These are phyloP conservation scores for Colletotrichum cereale DNA, from an alignment of 2,329 filamentous ascomycete genomes.

Conservation along the genomic window DNA sequence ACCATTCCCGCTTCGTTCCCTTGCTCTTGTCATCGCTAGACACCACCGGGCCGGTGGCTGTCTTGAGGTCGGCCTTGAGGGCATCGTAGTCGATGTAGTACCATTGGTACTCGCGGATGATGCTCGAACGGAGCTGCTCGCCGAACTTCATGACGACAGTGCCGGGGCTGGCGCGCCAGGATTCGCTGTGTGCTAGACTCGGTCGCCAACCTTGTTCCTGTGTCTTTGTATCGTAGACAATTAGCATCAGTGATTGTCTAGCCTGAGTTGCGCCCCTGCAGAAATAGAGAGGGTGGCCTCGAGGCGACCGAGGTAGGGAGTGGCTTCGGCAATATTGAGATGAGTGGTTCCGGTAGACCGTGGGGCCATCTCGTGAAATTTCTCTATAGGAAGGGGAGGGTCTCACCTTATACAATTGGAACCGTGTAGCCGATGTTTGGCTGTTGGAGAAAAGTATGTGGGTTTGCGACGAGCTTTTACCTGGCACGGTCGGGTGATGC, in stretches of 20 bases:
- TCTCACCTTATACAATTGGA: constrained; percentile 31
- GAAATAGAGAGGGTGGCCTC: constrained; percentile 35
- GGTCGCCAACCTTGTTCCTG: constrained; percentile 57
- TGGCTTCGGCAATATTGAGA: background rate
- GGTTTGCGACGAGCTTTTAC: constrained; percentile 21
- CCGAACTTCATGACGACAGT: constrained; percentile 85
- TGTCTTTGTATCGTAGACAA: constrained; percentile 63
- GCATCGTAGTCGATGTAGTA: constrained; percentile 99
- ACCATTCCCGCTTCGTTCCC: constrained; percentile 73
- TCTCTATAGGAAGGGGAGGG: background rate
- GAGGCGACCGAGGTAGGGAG: background rate
- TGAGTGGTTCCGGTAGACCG: background rate
- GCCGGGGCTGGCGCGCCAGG: constrained; percentile 59
- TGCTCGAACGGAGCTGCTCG: constrained; percentile 93
- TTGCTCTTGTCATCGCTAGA: constrained; percentile 48
- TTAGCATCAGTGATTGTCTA: constrained; percentile 58
- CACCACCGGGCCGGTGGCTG: constrained; percentile 65
- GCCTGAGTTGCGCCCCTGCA: constrained; percentile 17
- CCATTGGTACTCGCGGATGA: constrained; percentile 97
- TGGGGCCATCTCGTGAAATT: constrained; percentile 23
- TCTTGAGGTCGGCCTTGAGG: constrained; percentile 88
- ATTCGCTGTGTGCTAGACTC: constrained; percentile 44
- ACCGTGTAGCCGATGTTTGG: constrained; percentile 25
- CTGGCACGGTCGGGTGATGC: constrained; percentile 33
- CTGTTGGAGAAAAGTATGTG: constrained; percentile 13